A percentile compares a stretch with the other conserved stretches of the same genome.
phyloP scores from a whole-genome alignment of 1,284 basidiomycete species.

The Cutaneotrichosporon cavernicola region DNA sequence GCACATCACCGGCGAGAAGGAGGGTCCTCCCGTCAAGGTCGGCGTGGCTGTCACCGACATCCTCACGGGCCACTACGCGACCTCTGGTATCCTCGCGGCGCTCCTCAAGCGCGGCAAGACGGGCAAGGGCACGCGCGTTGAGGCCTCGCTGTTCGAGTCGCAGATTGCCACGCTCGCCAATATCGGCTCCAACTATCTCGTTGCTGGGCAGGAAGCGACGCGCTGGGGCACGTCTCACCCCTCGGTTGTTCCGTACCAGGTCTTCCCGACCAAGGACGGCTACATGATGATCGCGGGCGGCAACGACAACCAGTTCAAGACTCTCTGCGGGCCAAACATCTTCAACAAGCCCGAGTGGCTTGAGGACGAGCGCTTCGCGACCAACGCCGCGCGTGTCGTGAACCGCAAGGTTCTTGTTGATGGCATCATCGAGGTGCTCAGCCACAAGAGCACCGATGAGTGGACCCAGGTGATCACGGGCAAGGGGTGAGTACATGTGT shows the following conservation, averaged over 20 bases:
- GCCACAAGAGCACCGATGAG: slow-evolving; percentile 61
- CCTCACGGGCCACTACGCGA: slow-evolving; percentile 73
- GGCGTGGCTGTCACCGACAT: slow-evolving; percentile 89
- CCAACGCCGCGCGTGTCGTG: slow-evolving; percentile 72
- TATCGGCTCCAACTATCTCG: slow-evolving; percentile 89
- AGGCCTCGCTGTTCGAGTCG: slow-evolving; percentile 82
- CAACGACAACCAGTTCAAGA: slow-evolving; percentile 75
- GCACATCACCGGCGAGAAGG: slow-evolving; percentile 92
- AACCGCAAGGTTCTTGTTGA: slow-evolving; percentile 72
- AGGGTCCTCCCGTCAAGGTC: slow-evolving; percentile 84
- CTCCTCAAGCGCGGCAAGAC: slow-evolving; percentile 78
- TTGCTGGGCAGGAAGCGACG: slow-evolving; percentile 79
- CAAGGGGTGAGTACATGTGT: slow-evolving; percentile 61
- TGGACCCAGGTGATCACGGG: slow-evolving; percentile 75
- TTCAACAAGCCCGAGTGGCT: slow-evolving; percentile 47
- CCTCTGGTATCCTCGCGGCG: slow-evolving; percentile 88
- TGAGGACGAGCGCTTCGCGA: slow-evolving; percentile 61
- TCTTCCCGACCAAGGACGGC: slow-evolving; percentile 83
- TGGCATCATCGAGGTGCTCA: slow-evolving; percentile 66
- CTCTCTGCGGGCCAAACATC: slow-evolving; percentile 44
- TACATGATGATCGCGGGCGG: slow-evolving; percentile 92
- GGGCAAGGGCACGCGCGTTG: slow-evolving; percentile 84
- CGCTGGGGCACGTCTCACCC: slow-evolving; percentile 86
- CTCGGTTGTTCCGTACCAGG: slow-evolving; percentile 87
- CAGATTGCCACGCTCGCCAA: slow-evolving; percentile 89